Evolutionary conservation across 768 basidiomycete genomes (phyloP), one percentile per base, ranked within the genome.

Genomic region (Amyloporia xantha): DNA sequence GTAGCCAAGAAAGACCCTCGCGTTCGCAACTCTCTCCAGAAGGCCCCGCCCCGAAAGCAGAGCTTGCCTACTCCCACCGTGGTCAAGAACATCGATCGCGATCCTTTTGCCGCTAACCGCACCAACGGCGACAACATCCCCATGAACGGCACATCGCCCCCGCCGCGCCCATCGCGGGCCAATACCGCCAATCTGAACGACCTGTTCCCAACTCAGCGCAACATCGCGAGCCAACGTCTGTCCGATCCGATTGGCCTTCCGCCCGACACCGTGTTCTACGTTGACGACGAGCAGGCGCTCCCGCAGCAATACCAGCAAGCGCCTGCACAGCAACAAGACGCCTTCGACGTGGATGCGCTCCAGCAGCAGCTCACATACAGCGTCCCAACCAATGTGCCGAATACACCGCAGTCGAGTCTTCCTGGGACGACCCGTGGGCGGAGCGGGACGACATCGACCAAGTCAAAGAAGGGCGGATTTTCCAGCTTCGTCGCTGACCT

Each of bases 121-220:
- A 46, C 51, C 44, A 45, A 57, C 57, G 62, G 58, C 56, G 62
- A 64, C 45, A 57, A 66, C 58, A 43, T 60, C 52, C 60, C 64
- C 33, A 66, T 68, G 63, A 63, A 56, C 33, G 62, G 71, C 53
- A 63, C 68, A 41, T 68, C 79, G 0, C 81, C 87, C 1, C 89
- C 89, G 7, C 82, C 84, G 1, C 78, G 90, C 38, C 90, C 90
- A 0, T 89, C 87, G 40, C 78, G 90, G 49, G 85, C 84, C 51
- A 92, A 92, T 65, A 92, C 90, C 3, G 85, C 83, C 27, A 90
- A 75, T 47, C 73, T 91, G 42, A 81, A 76, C 66, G 89, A 92
- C 68, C 68, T 91, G 59, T 84, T 83, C 63, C 70, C 79, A 4
- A 46, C 66, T 6, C 68, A 70, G 47, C 55, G 65, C 40, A 56